A percentile compares a stretch with the other conserved stretches of the same genome.
These are phyloP conservation scores for Neofusicoccum cordaticola DNA, from an alignment of 2,329 filamentous ascomycete species.

Conservation along the genomic window DNA sequence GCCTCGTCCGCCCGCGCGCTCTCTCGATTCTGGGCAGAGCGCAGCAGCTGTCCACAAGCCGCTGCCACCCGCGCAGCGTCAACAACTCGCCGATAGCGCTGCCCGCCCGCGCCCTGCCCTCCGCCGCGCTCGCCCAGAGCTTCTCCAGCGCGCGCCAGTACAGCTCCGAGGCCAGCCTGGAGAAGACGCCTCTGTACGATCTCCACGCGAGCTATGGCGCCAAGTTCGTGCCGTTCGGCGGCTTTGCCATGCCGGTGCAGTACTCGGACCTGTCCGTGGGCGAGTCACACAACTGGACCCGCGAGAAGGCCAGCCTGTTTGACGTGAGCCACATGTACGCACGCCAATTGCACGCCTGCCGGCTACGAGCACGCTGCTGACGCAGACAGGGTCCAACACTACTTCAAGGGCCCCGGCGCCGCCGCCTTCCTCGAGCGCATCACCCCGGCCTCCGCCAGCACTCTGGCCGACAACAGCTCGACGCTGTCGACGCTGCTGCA, in stretches of 20 bases:
- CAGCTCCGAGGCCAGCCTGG: slow-evolving; percentile 25
- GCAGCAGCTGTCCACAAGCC: not conserved
- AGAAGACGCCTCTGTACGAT: slow-evolving; percentile 72
- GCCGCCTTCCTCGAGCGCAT: slow-evolving; percentile 78
- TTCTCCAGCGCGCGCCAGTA: slow-evolving; percentile 22
- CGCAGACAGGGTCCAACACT: slow-evolving; percentile 66
- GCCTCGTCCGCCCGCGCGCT: slow-evolving; percentile 5
- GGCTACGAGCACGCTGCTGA: not conserved
- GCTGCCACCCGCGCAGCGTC: slow-evolving; percentile 4
- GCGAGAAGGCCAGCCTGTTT: slow-evolving; percentile 83
- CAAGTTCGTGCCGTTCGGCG: slow-evolving; percentile 96
- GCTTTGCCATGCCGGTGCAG: slow-evolving; percentile 88
- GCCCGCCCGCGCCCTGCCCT: not conserved
- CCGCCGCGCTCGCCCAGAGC: slow-evolving; percentile 3
- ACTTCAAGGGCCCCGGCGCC: slow-evolving; percentile 76
- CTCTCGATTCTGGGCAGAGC: slow-evolving; percentile 3
- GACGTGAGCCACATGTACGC: slow-evolving; percentile 93
- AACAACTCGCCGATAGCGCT: not conserved
- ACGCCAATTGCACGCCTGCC: not conserved
- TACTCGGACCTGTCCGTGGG: slow-evolving; percentile 74
- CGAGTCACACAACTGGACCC: slow-evolving; percentile 87
- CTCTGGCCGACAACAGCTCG: slow-evolving; percentile 65
- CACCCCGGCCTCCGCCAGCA: slow-evolving; percentile 70
- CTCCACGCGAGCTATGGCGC: slow-evolving; percentile 74
- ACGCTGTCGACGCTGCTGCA: slow-evolving; percentile 83